phyloP scores from a whole-genome alignment of 805 yeast genomes.

The Candida bentonensis region DNA sequence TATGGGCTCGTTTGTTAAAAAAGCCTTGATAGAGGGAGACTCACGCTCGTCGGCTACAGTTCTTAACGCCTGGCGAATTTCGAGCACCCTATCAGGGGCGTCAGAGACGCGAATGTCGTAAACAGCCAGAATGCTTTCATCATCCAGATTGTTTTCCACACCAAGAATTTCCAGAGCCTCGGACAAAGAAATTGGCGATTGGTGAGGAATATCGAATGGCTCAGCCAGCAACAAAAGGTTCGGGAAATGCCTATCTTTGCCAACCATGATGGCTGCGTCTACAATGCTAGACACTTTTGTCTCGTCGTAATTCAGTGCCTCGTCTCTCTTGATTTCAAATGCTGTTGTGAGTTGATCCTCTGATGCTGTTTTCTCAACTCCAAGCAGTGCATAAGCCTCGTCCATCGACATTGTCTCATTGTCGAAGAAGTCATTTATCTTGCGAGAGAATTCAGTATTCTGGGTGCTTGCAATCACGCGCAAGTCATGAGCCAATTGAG shows the following conservation, averaged over 20 bases:
- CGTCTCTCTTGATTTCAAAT: conserved; percentile 44
- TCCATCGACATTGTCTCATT: conserved; percentile 34
- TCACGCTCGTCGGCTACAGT: conserved; percentile 39
- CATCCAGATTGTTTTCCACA: conserved; percentile 36
- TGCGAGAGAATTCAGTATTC: neutral
- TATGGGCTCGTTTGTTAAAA: conserved; percentile 28
- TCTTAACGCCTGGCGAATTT: conserved; percentile 43
- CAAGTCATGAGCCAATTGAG: neutral
- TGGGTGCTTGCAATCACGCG: neutral
- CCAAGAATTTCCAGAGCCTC: conserved; percentile 39
- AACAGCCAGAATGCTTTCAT: conserved; percentile 37
- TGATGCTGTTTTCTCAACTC: conserved; percentile 36
- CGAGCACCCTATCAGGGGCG: conserved; percentile 35
- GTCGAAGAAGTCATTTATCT: conserved; percentile 9
- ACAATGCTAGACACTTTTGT: neutral
- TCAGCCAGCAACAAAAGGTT: conserved; percentile 17
- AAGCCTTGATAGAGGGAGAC: conserved; percentile 42
- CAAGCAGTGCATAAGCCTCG: conserved; percentile 40
- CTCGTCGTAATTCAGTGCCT: conserved; percentile 9
- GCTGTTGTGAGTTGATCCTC: conserved; percentile 69
- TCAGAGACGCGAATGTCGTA: conserved; percentile 35
- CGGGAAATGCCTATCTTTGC: conserved; percentile 17
- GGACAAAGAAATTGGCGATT: conserved; percentile 14
- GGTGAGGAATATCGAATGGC: conserved; percentile 9
- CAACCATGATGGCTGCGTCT: conserved; percentile 2